Evolutionary conservation across 306 rosid genomes (phyloP).

Genomic region (Cicer bijugum): DNA sequence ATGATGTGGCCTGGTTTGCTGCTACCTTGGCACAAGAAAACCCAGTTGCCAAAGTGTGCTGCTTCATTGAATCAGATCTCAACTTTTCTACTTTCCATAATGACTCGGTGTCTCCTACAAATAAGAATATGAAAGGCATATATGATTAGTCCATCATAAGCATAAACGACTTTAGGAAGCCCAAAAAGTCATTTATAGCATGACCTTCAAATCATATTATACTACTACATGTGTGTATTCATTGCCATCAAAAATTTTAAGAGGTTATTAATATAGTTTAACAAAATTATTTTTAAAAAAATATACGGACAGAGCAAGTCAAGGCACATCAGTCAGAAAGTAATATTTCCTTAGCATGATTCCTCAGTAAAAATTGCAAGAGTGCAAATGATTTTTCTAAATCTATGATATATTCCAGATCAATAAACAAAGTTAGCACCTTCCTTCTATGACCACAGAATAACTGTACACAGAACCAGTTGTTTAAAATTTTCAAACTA

Average conservation of each 20-base stretch:
- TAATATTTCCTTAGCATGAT: background rate
- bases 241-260: conserved; percentile 19
- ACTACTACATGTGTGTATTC: conserved; percentile 5
- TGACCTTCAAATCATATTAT: background rate
- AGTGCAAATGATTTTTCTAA: background rate
- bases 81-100: conserved; percentile 79
- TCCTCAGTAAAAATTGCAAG: conserved; percentile 1
- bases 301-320: background rate
- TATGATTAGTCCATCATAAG: conserved; percentile 9
- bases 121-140: conserved; percentile 42
- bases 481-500: conserved; percentile 12
- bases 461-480: conserved; percentile 22
- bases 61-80: conserved; percentile 71
- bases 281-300: background rate
- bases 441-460: conserved; percentile 7
- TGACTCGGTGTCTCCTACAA: conserved; percentile 69
- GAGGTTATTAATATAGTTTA: conserved; percentile 13
- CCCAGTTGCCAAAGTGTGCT: conserved; percentile 70
- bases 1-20: background rate
- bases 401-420: background rate
- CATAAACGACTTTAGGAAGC: conserved; percentile 15
- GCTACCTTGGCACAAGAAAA: conserved; percentile 83
- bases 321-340: conserved; percentile 12
- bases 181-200: background rate
- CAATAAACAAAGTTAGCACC: background rate